Evolutionary conservation across 1,139 yeast species (phyloP), one percentile per base, ranked within the genome.

Genomic region (Taphrina communis): DNA sequence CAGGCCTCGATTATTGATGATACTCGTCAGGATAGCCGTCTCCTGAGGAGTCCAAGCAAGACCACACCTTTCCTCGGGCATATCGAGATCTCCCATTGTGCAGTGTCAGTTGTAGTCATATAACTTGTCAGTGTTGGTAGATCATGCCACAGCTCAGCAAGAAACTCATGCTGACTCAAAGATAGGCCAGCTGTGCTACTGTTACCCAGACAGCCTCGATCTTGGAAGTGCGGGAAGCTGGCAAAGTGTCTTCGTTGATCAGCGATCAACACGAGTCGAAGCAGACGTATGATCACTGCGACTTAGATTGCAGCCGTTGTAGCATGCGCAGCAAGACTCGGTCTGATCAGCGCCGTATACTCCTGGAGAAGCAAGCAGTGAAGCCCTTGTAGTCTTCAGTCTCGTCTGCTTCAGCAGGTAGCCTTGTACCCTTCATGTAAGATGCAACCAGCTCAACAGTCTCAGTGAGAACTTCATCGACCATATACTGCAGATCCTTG

Each of bases 401-500:
- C 44, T 31, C 42, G 17, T 21, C 41, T 25, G 63, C 14, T 41
- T 21, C 7, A 8, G 21, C 12, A 19, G 36, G n/a, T n/a, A 38
- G 21, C n/a, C 48, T 44, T 12, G 48, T 44, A 2, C 19, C 5
- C 3, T 44, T 3, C 44, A 60, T 60, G 17, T 63, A 21, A 14
- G 6, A 17, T 35, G 56, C 73, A 0, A 75, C 75, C 2, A 70
- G 70, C 12, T 71, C 72, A 9, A 74, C 74, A 0, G 78, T 75
- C 8, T 75, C 74, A 12, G 71, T 71, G 53, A 80, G 75, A 42
- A 80, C 71, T 2, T 76, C 77, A 39, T 73, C 73, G 41, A 94
- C 90, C 38, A 93, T 75, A 0, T 75, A 80, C 75, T 88, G 89
- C 74, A 94, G 81, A 6, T 84, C 88, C 21, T 80, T 84, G 12